phyloP scores from a whole-genome alignment of 2,329 filamentous ascomycete genomes.

The Paecilomyces sp. region DNA sequence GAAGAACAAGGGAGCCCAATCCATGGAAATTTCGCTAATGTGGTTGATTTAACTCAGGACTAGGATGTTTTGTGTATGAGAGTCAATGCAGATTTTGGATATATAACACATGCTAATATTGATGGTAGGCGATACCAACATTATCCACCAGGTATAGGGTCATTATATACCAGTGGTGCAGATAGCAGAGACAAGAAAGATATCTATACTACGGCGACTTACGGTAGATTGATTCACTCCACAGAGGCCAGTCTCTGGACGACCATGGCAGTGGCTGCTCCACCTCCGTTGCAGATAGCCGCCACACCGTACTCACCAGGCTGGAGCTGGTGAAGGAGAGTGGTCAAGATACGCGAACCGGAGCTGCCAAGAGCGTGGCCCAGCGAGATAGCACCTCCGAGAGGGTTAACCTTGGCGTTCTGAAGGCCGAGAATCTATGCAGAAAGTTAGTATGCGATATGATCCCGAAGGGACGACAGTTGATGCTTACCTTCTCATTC shows the following conservation, averaged over 20 bases:
- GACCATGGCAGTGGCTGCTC: slow-evolving; percentile 83
- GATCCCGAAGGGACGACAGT: background rate
- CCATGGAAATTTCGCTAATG: no score
- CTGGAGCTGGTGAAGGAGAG: slow-evolving; percentile 83
- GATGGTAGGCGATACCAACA: background rate
- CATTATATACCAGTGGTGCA: background rate
- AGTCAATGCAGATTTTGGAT: background rate
- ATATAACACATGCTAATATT: background rate
- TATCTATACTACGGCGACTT: background rate
- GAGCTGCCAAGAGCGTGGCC: slow-evolving; percentile 92
- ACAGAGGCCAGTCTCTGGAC: slow-evolving; percentile 68
- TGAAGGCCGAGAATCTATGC: slow-evolving; percentile 69
- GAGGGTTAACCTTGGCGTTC: slow-evolving; percentile 71
- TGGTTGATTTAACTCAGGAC: no score
- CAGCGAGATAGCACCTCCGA: slow-evolving; percentile 85
- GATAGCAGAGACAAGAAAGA: background rate
- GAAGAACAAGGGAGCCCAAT: background rate
- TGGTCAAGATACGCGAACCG: slow-evolving; percentile 82
- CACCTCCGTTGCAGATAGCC: slow-evolving; percentile 94
- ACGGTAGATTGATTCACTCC: slow-evolving; percentile 18
- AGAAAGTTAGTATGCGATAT: slow-evolving; percentile 10
- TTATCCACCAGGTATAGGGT: background rate
- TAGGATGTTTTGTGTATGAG: background rate
- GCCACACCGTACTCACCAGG: slow-evolving; percentile 90
- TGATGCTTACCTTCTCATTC: slow-evolving; percentile 65